A percentile compares a stretch with the other conserved stretches of the same genome.
These are phyloP conservation scores for Termitomyces sp. DNA, from an alignment of 768 basidiomycete species.

Conservation along the genomic window DNA sequence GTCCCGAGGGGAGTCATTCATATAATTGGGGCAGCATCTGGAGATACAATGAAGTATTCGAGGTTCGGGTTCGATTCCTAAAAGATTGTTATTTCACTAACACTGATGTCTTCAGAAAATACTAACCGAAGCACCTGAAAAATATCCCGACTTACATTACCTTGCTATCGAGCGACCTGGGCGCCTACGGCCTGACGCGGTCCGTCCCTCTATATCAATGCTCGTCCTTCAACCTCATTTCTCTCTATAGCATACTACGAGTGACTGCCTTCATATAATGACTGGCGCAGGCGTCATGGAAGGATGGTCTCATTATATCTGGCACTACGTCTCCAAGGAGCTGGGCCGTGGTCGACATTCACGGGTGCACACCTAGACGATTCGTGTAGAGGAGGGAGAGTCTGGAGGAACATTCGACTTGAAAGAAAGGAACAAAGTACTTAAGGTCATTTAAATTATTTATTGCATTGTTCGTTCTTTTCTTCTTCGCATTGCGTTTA, in stretches of 20 bases:
- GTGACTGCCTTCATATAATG: conserved; percentile 48
- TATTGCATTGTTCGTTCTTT: conserved; percentile 5
- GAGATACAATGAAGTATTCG: conserved; percentile 54
- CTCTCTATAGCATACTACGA: conserved; percentile 31
- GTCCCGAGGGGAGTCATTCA: conserved; percentile 43
- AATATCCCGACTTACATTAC: conserved; percentile 55
- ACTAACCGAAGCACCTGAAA: conserved; percentile 26
- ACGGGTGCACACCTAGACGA: conserved; percentile 8
- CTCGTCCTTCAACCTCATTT: neutral
- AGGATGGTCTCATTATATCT: conserved; percentile 49
- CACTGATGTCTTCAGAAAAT: conserved; percentile 28
- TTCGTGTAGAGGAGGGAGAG: neutral
- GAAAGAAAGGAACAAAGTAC: neutral
- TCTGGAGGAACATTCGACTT: neutral
- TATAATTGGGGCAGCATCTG: conserved; percentile 67
- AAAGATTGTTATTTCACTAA: conserved; percentile 4
- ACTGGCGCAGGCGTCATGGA: conserved; percentile 46
- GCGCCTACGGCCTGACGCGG: conserved; percentile 61
- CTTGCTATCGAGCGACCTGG: conserved; percentile 60
- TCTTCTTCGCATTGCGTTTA: neutral
- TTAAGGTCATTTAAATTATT: conserved; percentile 6
- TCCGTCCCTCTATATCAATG: conserved; percentile 27
- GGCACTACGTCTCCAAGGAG: conserved; percentile 37
- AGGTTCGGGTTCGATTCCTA: conserved; percentile 34
- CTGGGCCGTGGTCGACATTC: conserved; percentile 14